These are phyloP conservation scores for Camillea tinctor DNA, from an alignment of 2,329 filamentous ascomycete species.

Conservation along the genomic window DNA sequence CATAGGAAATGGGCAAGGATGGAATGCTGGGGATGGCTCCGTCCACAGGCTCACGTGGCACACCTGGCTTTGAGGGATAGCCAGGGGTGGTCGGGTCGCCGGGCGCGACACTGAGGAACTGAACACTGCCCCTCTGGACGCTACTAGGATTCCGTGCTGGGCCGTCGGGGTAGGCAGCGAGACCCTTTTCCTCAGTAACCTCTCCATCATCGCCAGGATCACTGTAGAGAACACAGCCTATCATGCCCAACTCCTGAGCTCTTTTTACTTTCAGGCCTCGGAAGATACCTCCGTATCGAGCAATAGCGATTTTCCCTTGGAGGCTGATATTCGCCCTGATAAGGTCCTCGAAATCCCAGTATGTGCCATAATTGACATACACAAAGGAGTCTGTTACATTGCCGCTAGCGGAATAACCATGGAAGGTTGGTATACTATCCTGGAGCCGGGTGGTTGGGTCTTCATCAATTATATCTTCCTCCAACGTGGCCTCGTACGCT, in stretches of 20 bases:
- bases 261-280: slow-evolving; percentile 90
- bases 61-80: slow-evolving; percentile 90
- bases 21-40: slow-evolving; percentile 78
- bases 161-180: slow-evolving; percentile 76
- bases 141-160: slow-evolving; percentile 85
- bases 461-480: slow-evolving; percentile 81
- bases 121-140: slow-evolving; percentile 84
- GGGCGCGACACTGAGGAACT: slow-evolving; percentile 70
- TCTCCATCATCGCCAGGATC: slow-evolving; percentile 89
- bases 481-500: slow-evolving; percentile 74
- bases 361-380: slow-evolving; percentile 90
- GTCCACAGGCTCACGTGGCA: slow-evolving; percentile 69
- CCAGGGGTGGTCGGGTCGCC: slow-evolving; percentile 90
- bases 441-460: slow-evolving; percentile 74
- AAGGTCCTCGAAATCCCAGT: slow-evolving; percentile 80
- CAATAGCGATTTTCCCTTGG: slow-evolving; percentile 81
- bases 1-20: slow-evolving; percentile 86
- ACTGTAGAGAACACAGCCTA: slow-evolving; percentile 80
- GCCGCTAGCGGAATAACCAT: slow-evolving; percentile 89
- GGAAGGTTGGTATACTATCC: slow-evolving; percentile 82
- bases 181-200: slow-evolving; percentile 77
- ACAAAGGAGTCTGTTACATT: slow-evolving; percentile 88
- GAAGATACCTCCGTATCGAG: slow-evolving; percentile 83
- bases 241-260: slow-evolving; percentile 85
- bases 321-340: slow-evolving; percentile 71